A percentile compares a stretch with the other conserved stretches of the same genome.
These are phyloP conservation scores for Colletotrichum australisinense DNA, from an alignment of 2,329 filamentous ascomycete species.

Conservation along the genomic window DNA sequence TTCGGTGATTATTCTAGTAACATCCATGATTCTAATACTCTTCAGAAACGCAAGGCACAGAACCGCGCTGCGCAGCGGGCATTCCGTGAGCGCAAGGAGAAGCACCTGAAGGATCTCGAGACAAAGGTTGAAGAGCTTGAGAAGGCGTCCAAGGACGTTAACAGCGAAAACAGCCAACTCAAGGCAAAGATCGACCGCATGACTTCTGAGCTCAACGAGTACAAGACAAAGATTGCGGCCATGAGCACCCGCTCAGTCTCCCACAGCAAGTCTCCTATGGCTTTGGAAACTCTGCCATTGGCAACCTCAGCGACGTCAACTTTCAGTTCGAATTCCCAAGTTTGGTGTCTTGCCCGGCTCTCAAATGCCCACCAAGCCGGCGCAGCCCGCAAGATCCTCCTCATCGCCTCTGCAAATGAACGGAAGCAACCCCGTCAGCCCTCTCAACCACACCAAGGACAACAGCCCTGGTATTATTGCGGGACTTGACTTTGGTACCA, in stretches of 20 bases:
- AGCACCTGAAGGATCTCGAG: conserved; percentile 87
- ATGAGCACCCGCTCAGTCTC: conserved; percentile 48
- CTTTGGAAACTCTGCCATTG: conserved; percentile 61
- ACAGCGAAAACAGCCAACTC: conserved; percentile 85
- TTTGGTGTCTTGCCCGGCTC: conserved; percentile 80
- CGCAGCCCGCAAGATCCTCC: conserved; percentile 7
- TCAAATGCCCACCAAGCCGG: conserved; percentile 40
- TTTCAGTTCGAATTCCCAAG: conserved; percentile 96
- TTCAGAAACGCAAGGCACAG: conserved; percentile 93
- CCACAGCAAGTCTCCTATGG: conserved; percentile 51
- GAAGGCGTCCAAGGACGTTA: conserved; percentile 84
- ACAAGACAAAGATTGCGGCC: conserved; percentile 85
- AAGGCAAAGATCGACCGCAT: conserved; percentile 90
- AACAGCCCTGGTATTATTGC: conserved; percentile 47
- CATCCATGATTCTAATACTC: background rate
- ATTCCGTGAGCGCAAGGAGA: conserved; percentile 95
- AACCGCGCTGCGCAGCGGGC: conserved; percentile 93
- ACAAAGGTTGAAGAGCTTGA: conserved; percentile 81
- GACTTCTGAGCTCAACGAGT: conserved; percentile 86
- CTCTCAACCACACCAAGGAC: conserved; percentile 46
- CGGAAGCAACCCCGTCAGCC: conserved; percentile 48
- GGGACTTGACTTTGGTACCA: conserved; percentile 42
- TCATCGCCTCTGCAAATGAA: conserved; percentile 31
- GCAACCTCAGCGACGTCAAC: conserved; percentile 77
- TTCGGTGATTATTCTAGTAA: background rate